These are phyloP conservation scores for Lathyrus tuberosus DNA, from an alignment of 306 rosid genomes.

Conservation along the genomic window DNA sequence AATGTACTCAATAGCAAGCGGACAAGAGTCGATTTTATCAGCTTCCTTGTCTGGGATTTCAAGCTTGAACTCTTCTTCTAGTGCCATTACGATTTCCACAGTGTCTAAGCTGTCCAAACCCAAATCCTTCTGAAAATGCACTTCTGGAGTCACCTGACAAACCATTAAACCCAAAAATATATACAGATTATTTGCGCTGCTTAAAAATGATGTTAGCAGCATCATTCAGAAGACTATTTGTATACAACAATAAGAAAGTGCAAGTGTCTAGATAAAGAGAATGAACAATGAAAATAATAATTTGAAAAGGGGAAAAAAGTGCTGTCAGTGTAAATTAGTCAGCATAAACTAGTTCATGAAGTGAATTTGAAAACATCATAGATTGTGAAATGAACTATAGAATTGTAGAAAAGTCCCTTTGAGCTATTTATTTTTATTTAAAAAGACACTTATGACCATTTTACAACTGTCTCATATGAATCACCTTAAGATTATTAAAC, in stretches of 20 bases:
- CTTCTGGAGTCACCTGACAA: slow-evolving; percentile 74
- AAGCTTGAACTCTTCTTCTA: slow-evolving; percentile 97
- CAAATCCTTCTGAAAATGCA: slow-evolving; percentile 89
- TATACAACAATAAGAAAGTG: background rate
- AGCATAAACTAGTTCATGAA: background rate
- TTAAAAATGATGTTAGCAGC: too few relatives aligned
- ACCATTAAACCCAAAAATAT: slow-evolving; percentile 15
- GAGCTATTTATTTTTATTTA: too few relatives aligned
- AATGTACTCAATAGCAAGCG: slow-evolving; percentile 89
- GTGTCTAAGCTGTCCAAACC: slow-evolving; percentile 97
- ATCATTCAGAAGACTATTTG: background rate
- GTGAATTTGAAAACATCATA: background rate
- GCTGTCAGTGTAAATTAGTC: background rate
- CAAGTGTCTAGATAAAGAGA: background rate
- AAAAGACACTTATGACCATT: too few relatives aligned
- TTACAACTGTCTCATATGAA: too few relatives aligned
- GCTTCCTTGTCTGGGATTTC: slow-evolving; percentile 98
- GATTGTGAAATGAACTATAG: background rate
- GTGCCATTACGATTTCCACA: slow-evolving; percentile 95
- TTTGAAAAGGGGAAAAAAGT: background rate
- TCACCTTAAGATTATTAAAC: background rate
- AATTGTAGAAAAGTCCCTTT: background rate
- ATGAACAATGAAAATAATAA: background rate
- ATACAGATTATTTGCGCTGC: background rate
- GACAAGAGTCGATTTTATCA: slow-evolving; percentile 74